Evolutionary conservation across 2,329 filamentous ascomycete genomes (phyloP).

Genomic region (Didymella pinodella): DNA sequence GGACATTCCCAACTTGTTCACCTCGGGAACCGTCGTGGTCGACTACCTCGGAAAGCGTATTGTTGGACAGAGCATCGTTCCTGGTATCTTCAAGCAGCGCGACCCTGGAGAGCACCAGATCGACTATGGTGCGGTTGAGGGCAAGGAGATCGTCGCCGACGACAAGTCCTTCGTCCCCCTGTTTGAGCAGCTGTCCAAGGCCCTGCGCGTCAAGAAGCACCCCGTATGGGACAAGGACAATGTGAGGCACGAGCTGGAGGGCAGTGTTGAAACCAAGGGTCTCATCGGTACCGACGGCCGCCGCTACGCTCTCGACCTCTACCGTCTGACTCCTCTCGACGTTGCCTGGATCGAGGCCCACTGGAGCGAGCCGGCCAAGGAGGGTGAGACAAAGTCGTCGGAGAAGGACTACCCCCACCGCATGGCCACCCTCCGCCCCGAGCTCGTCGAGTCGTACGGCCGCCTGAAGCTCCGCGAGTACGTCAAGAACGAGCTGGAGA

Average conservation of each 20-base stretch:
- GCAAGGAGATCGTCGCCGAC: slow-evolving; percentile 91
- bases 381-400: slow-evolving; percentile 59
- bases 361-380: slow-evolving; percentile 54
- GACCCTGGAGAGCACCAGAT: slow-evolving; percentile 98
- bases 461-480: slow-evolving; percentile 88
- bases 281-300: slow-evolving; percentile 95
- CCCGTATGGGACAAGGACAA: slow-evolving; percentile 97
- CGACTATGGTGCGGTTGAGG: slow-evolving; percentile 97
- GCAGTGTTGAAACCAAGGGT: slow-evolving; percentile 97
- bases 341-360: slow-evolving; percentile 87
- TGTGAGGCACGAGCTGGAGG: slow-evolving; percentile 88
- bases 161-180: slow-evolving; percentile 84
- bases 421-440: slow-evolving; percentile 92
- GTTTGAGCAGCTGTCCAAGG: slow-evolving; percentile 90
- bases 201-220: slow-evolving; percentile 91
- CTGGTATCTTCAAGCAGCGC: slow-evolving; percentile 98
- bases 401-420: slow-evolving; percentile 81
- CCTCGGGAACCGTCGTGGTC: slow-evolving; percentile 92
- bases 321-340: slow-evolving; percentile 92
- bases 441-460: slow-evolving; percentile 87
- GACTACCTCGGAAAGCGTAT: slow-evolving; percentile 98
- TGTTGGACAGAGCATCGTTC: slow-evolving; percentile 96
- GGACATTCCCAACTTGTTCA: slow-evolving; percentile 93
- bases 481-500: slow-evolving; percentile 75
- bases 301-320: slow-evolving; percentile 97